phyloP scores from a whole-genome alignment of 805 yeast species.

The Cephaloascus albidus region DNA sequence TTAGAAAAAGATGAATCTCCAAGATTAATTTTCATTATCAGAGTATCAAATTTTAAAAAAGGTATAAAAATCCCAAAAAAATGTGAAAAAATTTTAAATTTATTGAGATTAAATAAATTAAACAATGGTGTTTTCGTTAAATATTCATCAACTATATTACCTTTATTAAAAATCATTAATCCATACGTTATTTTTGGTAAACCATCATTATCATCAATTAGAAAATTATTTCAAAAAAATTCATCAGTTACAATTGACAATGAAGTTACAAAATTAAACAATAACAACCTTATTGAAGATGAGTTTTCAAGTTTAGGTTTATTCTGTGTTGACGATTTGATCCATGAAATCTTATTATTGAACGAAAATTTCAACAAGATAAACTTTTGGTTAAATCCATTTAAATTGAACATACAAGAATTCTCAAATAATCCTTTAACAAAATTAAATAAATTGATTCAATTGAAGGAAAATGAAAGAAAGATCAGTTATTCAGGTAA shows the following conservation, averaged over 20 bases:
- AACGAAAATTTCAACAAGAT: slow-evolving; percentile 59
- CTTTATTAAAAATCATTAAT: slow-evolving; percentile 56
- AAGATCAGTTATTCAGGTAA: slow-evolving; percentile 50
- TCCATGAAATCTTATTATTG: slow-evolving; percentile 56
- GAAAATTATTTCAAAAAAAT: slow-evolving; percentile 71
- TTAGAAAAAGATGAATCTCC: slow-evolving; percentile 22
- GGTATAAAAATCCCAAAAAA: slow-evolving; percentile 60
- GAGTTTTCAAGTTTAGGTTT: slow-evolving; percentile 52
- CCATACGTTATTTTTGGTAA: slow-evolving; percentile 69
- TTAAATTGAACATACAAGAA: slow-evolving; percentile 59
- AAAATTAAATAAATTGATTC: slow-evolving; percentile 53
- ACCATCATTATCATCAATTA: slow-evolving; percentile 65
- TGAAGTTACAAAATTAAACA: slow-evolving; percentile 39
- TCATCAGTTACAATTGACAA: slow-evolving; percentile 39
- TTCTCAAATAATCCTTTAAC: slow-evolving; percentile 69
- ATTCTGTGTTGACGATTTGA: slow-evolving; percentile 73
- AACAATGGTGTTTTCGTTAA: slow-evolving; percentile 70
- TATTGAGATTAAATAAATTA: slow-evolving; percentile 48
- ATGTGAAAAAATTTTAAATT: slow-evolving; percentile 46
- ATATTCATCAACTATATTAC: slow-evolving; percentile 46
- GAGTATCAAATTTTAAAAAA: slow-evolving; percentile 47
- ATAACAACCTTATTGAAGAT: slow-evolving; percentile 69
- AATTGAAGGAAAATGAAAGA: slow-evolving; percentile 32
- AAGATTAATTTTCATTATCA: slow-evolving; percentile 53
- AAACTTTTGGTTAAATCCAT: slow-evolving; percentile 59